A percentile compares a stretch with the other conserved stretches of the same genome.
Conservation (phyloP, 108 stramenopile genomes). For the Cyclostephanos tholiformis region DNA sequence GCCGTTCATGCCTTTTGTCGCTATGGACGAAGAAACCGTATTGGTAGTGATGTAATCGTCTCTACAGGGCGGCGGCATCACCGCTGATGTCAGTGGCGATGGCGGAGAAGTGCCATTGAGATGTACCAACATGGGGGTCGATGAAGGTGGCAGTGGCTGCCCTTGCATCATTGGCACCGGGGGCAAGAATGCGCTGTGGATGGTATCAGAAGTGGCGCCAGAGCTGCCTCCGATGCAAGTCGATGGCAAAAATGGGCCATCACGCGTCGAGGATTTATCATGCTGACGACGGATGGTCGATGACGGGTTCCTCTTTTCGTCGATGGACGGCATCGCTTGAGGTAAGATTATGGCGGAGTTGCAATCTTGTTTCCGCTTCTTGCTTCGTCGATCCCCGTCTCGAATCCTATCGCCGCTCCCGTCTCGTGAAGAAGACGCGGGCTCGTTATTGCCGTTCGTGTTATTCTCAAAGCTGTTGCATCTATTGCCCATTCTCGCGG, state of each 20-base stretch:
- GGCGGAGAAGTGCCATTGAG: background rate
- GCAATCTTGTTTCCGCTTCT: constrained; percentile 1
- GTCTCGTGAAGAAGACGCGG: background rate
- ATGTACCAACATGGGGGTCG: background rate
- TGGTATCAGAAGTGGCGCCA: background rate
- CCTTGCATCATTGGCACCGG: background rate
- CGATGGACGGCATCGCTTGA: background rate
- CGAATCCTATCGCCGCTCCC: background rate
- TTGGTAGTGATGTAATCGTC: constrained; percentile 5
- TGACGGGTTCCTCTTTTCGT: background rate
- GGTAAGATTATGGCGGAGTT: background rate
- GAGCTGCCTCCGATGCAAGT: background rate
- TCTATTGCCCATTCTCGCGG: background rate
- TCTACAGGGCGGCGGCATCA: constrained; percentile 8
- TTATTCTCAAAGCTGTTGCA: constrained; percentile 3
- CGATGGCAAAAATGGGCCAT: background rate
- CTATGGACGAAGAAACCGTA: background rate
- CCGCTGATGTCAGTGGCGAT: background rate
- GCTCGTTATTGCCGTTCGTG: background rate
- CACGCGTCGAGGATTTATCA: background rate
- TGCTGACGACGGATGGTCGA: background rate
- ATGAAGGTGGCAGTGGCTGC: background rate
- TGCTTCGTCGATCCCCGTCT: background rate
- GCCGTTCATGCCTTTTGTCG: background rate
- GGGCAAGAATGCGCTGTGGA: constrained; percentile 14